phyloP scores from a whole-genome alignment of 805 yeast genomes.

The Cyberlindnera amylophila region DNA sequence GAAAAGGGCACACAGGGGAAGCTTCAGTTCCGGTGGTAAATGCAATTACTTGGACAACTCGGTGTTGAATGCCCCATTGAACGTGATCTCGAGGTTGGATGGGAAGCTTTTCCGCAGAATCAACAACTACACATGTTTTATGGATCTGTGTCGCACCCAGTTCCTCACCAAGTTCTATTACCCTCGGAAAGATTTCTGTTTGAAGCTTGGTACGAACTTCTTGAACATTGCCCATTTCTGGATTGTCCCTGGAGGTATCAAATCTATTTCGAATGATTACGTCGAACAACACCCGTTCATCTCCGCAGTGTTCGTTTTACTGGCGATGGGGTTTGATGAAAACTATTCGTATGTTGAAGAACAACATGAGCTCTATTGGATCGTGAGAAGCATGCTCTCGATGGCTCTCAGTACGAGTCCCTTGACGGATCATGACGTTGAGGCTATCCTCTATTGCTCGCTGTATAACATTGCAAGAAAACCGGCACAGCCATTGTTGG shows the following conservation, averaged over 20 bases:
- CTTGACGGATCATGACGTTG: slow-evolving; percentile 57
- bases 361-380: slow-evolving; percentile 42
- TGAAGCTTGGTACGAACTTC: slow-evolving; percentile 44
- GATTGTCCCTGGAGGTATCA: slow-evolving; percentile 61
- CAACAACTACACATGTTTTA: slow-evolving; percentile 28
- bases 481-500: slow-evolving; percentile 48
- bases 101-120: slow-evolving; percentile 34
- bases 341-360: slow-evolving; percentile 44
- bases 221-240: slow-evolving; percentile 53
- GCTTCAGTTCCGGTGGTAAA: slow-evolving; percentile 12
- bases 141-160: slow-evolving; percentile 36
- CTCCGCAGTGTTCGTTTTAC: slow-evolving; percentile 34
- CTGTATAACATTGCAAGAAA: slow-evolving; percentile 52
- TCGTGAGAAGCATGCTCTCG: slow-evolving; percentile 48
- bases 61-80: slow-evolving; percentile 33
- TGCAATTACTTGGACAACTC: slow-evolving; percentile 26
- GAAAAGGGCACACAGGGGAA: slow-evolving; percentile 13
- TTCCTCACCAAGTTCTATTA: slow-evolving; percentile 42
- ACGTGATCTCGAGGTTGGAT: slow-evolving; percentile 36
- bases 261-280: slow-evolving; percentile 34
- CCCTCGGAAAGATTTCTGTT: slow-evolving; percentile 39
- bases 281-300: not conserved
- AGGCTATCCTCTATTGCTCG: slow-evolving; percentile 53
- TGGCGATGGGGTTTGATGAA: slow-evolving; percentile 56
- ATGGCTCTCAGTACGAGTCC: slow-evolving; percentile 47